Percentiles rank a stretch among this genome's conserved stretches.
Conservation (phyloP, 2,329 filamentous ascomycete genomes). For the Pyricularia sp. region DNA sequence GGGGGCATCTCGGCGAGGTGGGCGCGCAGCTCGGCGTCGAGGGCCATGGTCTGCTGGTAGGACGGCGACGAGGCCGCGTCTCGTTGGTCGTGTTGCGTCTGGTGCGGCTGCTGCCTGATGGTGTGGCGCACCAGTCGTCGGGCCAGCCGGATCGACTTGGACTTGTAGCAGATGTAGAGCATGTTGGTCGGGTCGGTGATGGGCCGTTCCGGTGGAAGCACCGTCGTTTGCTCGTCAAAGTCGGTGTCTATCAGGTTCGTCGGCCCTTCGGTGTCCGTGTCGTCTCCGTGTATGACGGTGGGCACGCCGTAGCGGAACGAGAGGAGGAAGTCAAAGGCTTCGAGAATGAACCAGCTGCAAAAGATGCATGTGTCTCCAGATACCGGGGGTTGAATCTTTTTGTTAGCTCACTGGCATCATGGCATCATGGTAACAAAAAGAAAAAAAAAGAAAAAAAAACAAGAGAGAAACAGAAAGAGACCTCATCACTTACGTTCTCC, state of each 20-base stretch:
- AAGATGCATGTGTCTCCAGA: background rate
- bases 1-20: conserved; percentile 4
- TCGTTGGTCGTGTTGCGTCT: background rate
- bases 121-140: conserved; percentile 31
- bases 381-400: too few relatives aligned
- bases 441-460: background rate
- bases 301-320: conserved; percentile 34
- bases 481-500: conserved; percentile 11
- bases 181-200: conserved; percentile 43
- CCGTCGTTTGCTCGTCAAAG: conserved; percentile 40
- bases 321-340: conserved; percentile 33
- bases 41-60: background rate
- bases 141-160: conserved; percentile 18
- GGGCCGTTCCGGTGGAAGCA: conserved; percentile 43
- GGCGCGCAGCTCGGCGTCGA: conserved; percentile 6
- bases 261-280: conserved; percentile 48
- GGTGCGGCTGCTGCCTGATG: conserved; percentile 12
- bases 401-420: background rate
- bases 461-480: background rate
- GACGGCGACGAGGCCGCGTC: background rate
- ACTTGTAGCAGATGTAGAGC: conserved; percentile 39
- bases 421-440: background rate
- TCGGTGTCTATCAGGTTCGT: conserved; percentile 53
- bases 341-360: conserved; percentile 33
- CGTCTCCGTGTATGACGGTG: conserved; percentile 36